phyloP scores from a whole-genome alignment of 345 rosid genomes.

The Hypericum perforatum region DNA sequence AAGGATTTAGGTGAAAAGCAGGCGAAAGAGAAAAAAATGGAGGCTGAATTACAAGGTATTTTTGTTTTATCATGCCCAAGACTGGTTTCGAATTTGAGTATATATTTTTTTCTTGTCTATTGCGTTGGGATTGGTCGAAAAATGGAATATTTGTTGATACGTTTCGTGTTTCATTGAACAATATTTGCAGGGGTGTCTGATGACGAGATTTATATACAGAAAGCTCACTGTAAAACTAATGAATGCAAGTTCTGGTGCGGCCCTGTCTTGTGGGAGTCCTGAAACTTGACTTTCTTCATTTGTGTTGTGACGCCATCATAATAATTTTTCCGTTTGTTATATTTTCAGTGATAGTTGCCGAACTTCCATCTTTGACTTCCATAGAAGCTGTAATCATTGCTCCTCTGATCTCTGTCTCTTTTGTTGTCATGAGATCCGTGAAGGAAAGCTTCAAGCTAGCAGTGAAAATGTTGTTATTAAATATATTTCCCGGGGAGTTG shows the following conservation, averaged over 20 bases:
- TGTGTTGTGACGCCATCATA: too few relatives aligned
- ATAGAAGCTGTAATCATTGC: conserved; percentile 19
- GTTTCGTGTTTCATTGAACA: too few relatives aligned
- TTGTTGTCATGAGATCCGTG: conserved; percentile 22
- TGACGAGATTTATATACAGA: conserved; percentile 10
- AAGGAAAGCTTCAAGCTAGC: conserved; percentile 8
- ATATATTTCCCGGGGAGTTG: neutral
- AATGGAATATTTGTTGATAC: neutral
- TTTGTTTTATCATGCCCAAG: neutral
- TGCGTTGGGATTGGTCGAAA: too few relatives aligned
- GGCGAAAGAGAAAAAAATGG: conserved; percentile 29
- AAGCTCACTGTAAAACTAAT: conserved; percentile 10
- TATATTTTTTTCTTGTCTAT: neutral
- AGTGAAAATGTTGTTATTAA: conserved; percentile 3
- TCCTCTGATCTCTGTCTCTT: conserved; percentile 20
- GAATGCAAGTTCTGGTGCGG: conserved; percentile 38
- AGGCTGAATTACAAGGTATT: conserved; percentile 41
- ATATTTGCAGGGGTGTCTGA: conserved; percentile 15
- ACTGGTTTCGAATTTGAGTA: neutral
- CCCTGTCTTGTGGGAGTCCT: too few relatives aligned
- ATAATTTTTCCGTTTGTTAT: neutral
- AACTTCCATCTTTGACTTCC: conserved; percentile 32
- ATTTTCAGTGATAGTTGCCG: conserved; percentile 29
- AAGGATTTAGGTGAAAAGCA: conserved; percentile 40
- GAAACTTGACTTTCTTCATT: too few relatives aligned